A percentile compares a stretch with the other conserved stretches of the same genome.
Conservation (phyloP, 176 grass and related monocot genomes). For the Bromus sterilis region DNA sequence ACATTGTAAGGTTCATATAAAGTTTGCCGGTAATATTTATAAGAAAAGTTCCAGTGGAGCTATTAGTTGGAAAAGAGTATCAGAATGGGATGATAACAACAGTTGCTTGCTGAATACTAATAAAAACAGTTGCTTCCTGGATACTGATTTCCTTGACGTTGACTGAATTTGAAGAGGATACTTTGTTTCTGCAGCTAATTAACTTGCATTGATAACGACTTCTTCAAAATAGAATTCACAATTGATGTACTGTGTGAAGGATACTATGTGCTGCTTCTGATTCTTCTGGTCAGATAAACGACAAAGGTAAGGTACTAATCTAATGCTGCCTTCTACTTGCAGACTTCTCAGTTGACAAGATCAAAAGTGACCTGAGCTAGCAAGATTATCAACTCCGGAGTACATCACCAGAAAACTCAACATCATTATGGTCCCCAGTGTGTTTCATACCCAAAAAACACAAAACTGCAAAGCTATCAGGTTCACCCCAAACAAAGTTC, state of each 20-base stretch:
- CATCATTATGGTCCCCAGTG: too few relatives aligned
- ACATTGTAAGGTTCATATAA: background rate
- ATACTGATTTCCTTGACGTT: background rate
- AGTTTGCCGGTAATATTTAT: background rate
- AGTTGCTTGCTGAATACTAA: constrained; percentile 5
- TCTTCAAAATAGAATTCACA: background rate
- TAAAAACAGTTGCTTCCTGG: background rate
- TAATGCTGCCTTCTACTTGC: background rate
- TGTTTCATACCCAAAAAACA: too few relatives aligned
- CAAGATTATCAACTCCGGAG: background rate
- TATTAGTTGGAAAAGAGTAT: background rate
- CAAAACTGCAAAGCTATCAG: background rate
- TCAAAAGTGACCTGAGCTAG: background rate
- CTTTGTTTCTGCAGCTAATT: background rate
- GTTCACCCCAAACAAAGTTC: background rate
- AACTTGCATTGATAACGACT: constrained; percentile 17
- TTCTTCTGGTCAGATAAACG: background rate
- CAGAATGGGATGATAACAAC: background rate
- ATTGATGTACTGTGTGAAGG: background rate
- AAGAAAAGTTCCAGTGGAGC: background rate
- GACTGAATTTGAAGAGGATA: background rate
- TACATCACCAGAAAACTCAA: background rate
- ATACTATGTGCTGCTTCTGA: background rate
- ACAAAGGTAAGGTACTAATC: background rate
- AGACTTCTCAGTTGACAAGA: background rate